Evolutionary conservation across 148 eudicot genomes (phyloP).

Genomic region (Fagopyrum esculentum): DNA sequence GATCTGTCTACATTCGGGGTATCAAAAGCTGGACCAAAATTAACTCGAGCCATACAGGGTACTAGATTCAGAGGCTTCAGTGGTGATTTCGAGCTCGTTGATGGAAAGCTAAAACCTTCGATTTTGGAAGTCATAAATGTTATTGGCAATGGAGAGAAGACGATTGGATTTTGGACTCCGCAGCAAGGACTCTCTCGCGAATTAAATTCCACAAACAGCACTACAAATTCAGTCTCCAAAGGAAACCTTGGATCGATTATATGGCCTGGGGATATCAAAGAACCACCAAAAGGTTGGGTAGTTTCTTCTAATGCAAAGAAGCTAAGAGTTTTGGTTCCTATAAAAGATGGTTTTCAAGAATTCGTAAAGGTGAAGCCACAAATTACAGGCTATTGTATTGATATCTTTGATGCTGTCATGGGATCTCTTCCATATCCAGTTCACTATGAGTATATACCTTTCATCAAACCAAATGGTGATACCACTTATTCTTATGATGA

Average conservation of each 20-base stretch:
- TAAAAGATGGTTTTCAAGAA: slow-evolving; percentile 35
- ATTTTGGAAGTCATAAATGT: slow-evolving; percentile 39
- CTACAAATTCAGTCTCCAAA: slow-evolving; percentile 15
- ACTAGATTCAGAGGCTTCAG: slow-evolving; percentile 43
- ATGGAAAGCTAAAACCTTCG: slow-evolving; percentile 38
- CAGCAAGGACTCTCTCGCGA: slow-evolving; percentile 30
- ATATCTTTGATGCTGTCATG: slow-evolving; percentile 53
- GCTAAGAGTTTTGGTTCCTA: slow-evolving; percentile 46
- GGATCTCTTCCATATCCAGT: slow-evolving; percentile 36
- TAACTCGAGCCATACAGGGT: slow-evolving; percentile 26
- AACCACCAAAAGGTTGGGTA: slow-evolving; percentile 60
- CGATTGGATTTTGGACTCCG: slow-evolving; percentile 49
- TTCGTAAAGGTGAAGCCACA: slow-evolving; percentile 28
- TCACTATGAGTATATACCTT: slow-evolving; percentile 44
- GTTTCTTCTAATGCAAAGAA: slow-evolving; percentile 37
- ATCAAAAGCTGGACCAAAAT: slow-evolving; percentile 36
- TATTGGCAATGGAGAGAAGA: slow-evolving; percentile 27
- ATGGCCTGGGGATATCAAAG: slow-evolving; percentile 53
- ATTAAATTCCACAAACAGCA: slow-evolving; percentile 4
- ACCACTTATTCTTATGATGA: slow-evolving; percentile 23
- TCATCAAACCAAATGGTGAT: slow-evolving; percentile 20
- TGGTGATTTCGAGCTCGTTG: slow-evolving; percentile 37
- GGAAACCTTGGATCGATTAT: slow-evolving; percentile 30
- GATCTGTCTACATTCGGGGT: slow-evolving; percentile 38
- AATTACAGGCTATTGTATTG: slow-evolving; percentile 44